Evolutionary conservation across 345 rosid species (phyloP), one percentile per base, ranked within the genome.

Genomic region (Hibiscus tridactylites): DNA sequence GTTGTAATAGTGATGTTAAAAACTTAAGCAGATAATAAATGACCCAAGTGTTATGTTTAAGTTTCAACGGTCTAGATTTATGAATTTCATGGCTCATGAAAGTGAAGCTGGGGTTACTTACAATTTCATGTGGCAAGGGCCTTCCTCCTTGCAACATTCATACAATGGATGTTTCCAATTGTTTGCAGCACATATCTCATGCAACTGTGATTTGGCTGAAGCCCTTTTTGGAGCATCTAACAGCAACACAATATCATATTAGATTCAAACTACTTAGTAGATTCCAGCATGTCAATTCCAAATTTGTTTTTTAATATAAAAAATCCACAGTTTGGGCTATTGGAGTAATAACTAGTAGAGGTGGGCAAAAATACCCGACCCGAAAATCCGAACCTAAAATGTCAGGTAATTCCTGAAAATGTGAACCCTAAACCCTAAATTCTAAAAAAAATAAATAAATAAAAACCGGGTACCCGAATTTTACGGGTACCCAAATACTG

Each of bases 121-220:
- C 93, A 73, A 11, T 82, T 49, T 83, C 73, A 1, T 33, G 68
- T 84, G 83, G 75, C 73, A 16, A 62, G 86, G 85, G 4, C 91
- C 93, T 54, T 84, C 86, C 60, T 82, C 88, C 12, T 75, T 65
- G 83, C 71, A 77, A 74, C 83, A 84, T 39, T 83, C 87, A 73
- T 80, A 90, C 39, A 31, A 28, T 0, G 93, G 96, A 9, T 72
- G 7, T 52, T 81, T 79, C 93, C 93, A 88, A 28, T 77, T 78
- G 69, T 82, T 83, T 42, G 68, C 75, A 46, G 69, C 71, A 68
- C 93, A 88, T 59, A 84, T 16, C 39, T 77, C 84, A 74, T 72
- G 56, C 85, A 90, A 78, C 29, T 78, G 50, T 64, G 83, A 72
- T 82, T 81, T 90, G 0, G 80, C 81, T 3, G 85, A 73, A 17